A percentile compares a stretch with the other conserved stretches of the same genome.
Conservation (phyloP, 2,329 filamentous ascomycete species). For the Chrysoporthe puriensis region DNA sequence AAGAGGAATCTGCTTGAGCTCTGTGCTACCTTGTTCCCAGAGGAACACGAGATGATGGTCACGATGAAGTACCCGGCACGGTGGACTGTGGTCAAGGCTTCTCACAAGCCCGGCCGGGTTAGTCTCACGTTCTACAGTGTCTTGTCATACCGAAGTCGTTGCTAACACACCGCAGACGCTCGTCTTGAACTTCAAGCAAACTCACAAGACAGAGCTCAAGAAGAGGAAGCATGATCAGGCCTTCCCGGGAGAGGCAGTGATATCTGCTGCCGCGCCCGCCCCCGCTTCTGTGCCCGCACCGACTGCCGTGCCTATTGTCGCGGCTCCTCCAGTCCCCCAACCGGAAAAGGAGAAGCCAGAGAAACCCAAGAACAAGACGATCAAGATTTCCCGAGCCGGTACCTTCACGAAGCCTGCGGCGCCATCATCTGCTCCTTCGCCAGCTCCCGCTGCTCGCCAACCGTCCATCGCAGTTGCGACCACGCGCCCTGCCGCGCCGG, state of each 20-base stretch:
- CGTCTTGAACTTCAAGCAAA: constrained; percentile 32
- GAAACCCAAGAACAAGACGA: constrained; percentile 39
- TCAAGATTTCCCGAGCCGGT: constrained; percentile 32
- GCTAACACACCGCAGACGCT: constrained; percentile 24
- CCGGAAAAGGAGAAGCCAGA: constrained; percentile 32
- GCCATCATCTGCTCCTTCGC: constrained; percentile 16
- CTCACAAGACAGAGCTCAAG: constrained; percentile 27
- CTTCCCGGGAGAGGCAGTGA: background rate
- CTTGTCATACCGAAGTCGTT: background rate
- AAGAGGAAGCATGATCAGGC: constrained; percentile 54
- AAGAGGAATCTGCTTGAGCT: constrained; percentile 55
- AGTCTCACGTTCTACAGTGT: background rate
- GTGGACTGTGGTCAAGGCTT: constrained; percentile 42
- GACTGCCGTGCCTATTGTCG: background rate
- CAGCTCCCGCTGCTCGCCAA: constrained; percentile 15
- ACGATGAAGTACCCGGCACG: constrained; percentile 51
- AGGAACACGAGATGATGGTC: constrained; percentile 50
- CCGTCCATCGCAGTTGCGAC: constrained; percentile 27
- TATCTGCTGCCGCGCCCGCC: background rate
- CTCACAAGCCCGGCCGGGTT: constrained; percentile 22
- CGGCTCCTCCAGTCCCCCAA: constrained; percentile 33
- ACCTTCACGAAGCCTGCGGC: constrained; percentile 13
- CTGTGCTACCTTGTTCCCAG: constrained; percentile 53
- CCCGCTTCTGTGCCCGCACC: constrained; percentile 3
- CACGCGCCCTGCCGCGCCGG: constrained; percentile 10